Percentiles rank a stretch among this genome's conserved stretches.
Evolutionary conservation across 306 rosid species (phyloP).

Genomic region (Vicia villosa): DNA sequence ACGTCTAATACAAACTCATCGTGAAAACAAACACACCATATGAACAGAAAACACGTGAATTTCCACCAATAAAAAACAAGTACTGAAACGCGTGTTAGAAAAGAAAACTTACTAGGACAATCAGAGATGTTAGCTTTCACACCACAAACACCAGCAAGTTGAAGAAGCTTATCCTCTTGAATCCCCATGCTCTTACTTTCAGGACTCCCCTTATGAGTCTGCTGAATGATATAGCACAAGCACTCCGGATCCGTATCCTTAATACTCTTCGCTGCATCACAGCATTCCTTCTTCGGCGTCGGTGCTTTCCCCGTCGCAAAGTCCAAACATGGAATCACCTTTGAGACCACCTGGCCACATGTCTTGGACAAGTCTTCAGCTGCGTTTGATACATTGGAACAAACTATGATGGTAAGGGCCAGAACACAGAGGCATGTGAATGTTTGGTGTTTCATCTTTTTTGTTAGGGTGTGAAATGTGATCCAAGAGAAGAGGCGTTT

Average conservation of each 20-base stretch:
- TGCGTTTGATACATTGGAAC: not conserved
- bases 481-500: too few relatives aligned
- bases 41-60: too few relatives aligned
- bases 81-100: not conserved
- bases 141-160: conserved; percentile 69
- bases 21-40: too few relatives aligned
- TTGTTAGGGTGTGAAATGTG: too few relatives aligned
- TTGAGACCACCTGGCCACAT: conserved; percentile 47
- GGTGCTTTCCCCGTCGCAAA: conserved; percentile 61
- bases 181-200: conserved; percentile 61
- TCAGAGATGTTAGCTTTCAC: conserved; percentile 53
- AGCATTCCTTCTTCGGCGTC: conserved; percentile 65
- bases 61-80: too few relatives aligned
- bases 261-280: conserved; percentile 49
- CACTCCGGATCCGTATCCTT: conserved; percentile 67
- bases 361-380: conserved; percentile 33
- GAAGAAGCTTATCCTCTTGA: conserved; percentile 62
- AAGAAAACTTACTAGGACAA: conserved; percentile 68
- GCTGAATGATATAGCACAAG: conserved; percentile 68
- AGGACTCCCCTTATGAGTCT: conserved; percentile 54
- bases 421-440: not conserved
- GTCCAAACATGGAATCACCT: conserved; percentile 56
- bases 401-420: not conserved
- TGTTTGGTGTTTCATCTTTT: not conserved
- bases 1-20: too few relatives aligned